These are phyloP conservation scores for Lunasporangiospora selenospora DNA, from an alignment of 192 early-diverging fungal genomes.

Conservation along the genomic window DNA sequence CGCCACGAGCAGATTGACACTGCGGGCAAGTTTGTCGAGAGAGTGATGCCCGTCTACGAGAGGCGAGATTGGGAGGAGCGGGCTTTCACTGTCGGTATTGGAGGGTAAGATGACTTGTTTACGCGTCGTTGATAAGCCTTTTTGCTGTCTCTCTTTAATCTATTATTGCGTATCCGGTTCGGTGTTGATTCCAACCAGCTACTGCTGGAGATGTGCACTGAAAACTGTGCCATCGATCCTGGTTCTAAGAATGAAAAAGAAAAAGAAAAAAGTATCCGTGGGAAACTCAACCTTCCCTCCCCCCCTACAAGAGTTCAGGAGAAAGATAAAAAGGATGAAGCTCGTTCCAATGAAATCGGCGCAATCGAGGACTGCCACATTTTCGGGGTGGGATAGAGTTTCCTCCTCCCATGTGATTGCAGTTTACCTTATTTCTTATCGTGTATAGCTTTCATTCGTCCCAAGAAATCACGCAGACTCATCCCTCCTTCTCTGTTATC, in stretches of 20 bases:
- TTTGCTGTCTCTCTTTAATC: background rate
- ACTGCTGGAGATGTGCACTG: conserved; percentile 1
- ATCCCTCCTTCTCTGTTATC: background rate
- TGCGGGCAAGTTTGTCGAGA: conserved; percentile 81
- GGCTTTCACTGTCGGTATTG: conserved; percentile 95
- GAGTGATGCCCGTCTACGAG: conserved; percentile 73
- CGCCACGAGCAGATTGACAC: conserved; percentile 91
- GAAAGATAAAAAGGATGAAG: too few species aligned
- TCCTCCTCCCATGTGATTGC: background rate
- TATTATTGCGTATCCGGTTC: background rate
- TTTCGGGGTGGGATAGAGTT: background rate
- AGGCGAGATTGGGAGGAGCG: conserved; percentile 90
- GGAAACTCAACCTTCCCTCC: too few species aligned
- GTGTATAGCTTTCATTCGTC: background rate
- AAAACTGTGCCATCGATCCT: background rate
- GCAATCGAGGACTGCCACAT: background rate
- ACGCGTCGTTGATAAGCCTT: background rate
- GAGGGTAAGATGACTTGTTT: conserved; percentile 64
- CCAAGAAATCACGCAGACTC: background rate
- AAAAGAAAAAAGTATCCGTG: too few species aligned
- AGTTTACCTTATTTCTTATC: conserved; percentile 3
- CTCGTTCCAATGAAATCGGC: conserved; percentile 1
- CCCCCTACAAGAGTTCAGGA: too few species aligned
- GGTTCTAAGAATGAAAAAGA: conserved; percentile 10
- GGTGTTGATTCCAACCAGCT: background rate